phyloP scores from a whole-genome alignment of 371 early-diverging fungal species.

The Circinella minor region DNA sequence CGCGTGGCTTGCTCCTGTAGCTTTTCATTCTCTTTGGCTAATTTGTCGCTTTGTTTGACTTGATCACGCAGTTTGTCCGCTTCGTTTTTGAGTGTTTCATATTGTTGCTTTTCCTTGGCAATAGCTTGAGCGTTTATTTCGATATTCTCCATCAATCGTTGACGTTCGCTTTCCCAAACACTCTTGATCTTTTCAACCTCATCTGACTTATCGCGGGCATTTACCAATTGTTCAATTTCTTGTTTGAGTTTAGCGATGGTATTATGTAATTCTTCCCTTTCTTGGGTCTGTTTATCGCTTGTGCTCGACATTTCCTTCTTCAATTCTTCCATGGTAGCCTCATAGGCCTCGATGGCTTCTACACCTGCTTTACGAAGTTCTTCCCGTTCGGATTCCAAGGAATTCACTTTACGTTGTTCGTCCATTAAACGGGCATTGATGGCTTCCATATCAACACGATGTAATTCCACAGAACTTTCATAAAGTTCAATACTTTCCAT shows the following conservation, averaged over 20 bases:
- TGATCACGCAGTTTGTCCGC: conserved; percentile 40
- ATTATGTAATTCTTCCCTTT: conserved; percentile 39
- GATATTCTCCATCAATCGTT: conserved; percentile 55
- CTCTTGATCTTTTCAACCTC: conserved; percentile 53
- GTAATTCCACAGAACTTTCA: conserved; percentile 52
- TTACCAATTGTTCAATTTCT: conserved; percentile 52
- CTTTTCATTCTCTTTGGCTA: conserved; percentile 37
- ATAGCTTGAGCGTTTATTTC: conserved; percentile 36
- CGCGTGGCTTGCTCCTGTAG: conserved; percentile 41
- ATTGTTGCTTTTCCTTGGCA: conserved; percentile 33
- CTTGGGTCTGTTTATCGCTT: conserved; percentile 24
- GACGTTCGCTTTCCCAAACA: conserved; percentile 63
- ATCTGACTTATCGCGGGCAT: conserved; percentile 39
- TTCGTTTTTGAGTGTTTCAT: conserved; percentile 40
- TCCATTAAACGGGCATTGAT: conserved; percentile 46
- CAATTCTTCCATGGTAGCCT: conserved; percentile 43
- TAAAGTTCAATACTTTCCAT: conserved; percentile 62
- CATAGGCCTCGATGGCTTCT: conserved; percentile 44
- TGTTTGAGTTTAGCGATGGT: conserved; percentile 54
- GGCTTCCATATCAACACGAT: conserved; percentile 55
- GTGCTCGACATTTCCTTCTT: conserved; percentile 33
- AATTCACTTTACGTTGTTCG: conserved; percentile 42
- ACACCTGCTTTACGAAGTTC: conserved; percentile 43
- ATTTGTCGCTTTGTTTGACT: conserved; percentile 47
- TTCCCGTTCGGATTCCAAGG: conserved; percentile 37